Evolutionary conservation across 2,329 filamentous ascomycete species (phyloP).

Genomic region (Madurella mycetomatis): DNA sequence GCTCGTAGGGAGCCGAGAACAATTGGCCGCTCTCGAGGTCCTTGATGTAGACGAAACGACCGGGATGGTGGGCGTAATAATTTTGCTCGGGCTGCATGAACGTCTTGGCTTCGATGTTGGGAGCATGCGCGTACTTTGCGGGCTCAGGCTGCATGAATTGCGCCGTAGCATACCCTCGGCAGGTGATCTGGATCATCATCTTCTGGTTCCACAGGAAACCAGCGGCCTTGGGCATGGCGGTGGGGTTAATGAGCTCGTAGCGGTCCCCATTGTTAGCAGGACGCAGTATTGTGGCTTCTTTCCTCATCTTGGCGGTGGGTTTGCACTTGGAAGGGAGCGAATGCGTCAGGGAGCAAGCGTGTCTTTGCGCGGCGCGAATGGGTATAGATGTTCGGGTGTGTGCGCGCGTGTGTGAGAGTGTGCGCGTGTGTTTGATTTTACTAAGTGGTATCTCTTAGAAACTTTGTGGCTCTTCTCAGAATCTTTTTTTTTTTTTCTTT

Average conservation of each 20-base stretch:
- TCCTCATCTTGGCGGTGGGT: conserved; percentile 21
- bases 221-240: conserved; percentile 51
- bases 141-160: conserved; percentile 60
- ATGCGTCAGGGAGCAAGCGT: not conserved
- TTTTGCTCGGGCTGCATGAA: conserved; percentile 59
- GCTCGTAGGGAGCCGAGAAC: conserved; percentile 54
- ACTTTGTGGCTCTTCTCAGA: too few relatives aligned
- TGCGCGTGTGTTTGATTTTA: not conserved
- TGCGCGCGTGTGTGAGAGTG: not conserved
- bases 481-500: too few relatives aligned
- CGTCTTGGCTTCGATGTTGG: conserved; percentile 54
- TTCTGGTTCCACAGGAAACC: conserved; percentile 57
- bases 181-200: conserved; percentile 59
- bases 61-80: conserved; percentile 56
- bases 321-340: not conserved
- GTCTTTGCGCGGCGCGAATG: not conserved
- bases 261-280: conserved; percentile 47
- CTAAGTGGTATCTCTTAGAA: too few relatives aligned
- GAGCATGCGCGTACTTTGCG: conserved; percentile 55
- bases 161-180: conserved; percentile 53
- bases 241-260: conserved; percentile 53
- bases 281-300: conserved; percentile 32
- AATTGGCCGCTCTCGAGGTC: conserved; percentile 47
- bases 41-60: conserved; percentile 56
- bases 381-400: not conserved